Percentiles rank a stretch among this genome's conserved stretches.
Evolutionary conservation across 192 early-diverging fungal species (phyloP).

Genomic region (Gigaspora rosea): DNA sequence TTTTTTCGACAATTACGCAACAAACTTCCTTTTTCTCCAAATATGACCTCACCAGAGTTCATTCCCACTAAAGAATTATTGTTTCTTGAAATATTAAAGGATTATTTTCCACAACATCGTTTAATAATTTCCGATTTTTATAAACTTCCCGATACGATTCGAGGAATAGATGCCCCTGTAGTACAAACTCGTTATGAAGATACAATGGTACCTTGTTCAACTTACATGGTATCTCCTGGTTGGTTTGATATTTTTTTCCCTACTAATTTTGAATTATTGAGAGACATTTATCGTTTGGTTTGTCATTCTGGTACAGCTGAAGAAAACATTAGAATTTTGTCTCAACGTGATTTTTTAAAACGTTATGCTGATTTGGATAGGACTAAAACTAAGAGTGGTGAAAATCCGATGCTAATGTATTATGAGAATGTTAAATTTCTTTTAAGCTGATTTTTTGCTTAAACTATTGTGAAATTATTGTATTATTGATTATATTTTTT

Average conservation of each 20-base stretch:
- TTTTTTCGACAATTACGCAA: slow-evolving; percentile 56
- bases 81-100: slow-evolving; percentile 74
- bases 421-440: slow-evolving; percentile 88
- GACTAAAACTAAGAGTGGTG: slow-evolving; percentile 81
- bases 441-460: slow-evolving; percentile 41
- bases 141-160: slow-evolving; percentile 78
- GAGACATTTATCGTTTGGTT: slow-evolving; percentile 72
- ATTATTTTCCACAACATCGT: slow-evolving; percentile 83
- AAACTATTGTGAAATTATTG: too few species aligned
- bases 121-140: slow-evolving; percentile 91
- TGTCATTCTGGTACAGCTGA: slow-evolving; percentile 49
- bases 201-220: slow-evolving; percentile 92
- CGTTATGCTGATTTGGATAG: slow-evolving; percentile 73
- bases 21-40: slow-evolving; percentile 80
- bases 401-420: slow-evolving; percentile 94
- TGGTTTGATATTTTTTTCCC: slow-evolving; percentile 99
- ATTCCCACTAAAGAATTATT: slow-evolving; percentile 82
- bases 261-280: slow-evolving; percentile 89
- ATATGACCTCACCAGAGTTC: slow-evolving; percentile 85
- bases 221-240: slow-evolving; percentile 96
- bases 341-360: slow-evolving; percentile 79
- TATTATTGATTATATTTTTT: too few species aligned
- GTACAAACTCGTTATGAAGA: slow-evolving; percentile 92
- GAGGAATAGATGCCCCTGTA: slow-evolving; percentile 84
- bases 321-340: slow-evolving; percentile 58